Evolutionary conservation across 495 filamentous ascomycete genomes (phyloP), one percentile per base, ranked within the genome.

Genomic region (Chaetomium fimeti): DNA sequence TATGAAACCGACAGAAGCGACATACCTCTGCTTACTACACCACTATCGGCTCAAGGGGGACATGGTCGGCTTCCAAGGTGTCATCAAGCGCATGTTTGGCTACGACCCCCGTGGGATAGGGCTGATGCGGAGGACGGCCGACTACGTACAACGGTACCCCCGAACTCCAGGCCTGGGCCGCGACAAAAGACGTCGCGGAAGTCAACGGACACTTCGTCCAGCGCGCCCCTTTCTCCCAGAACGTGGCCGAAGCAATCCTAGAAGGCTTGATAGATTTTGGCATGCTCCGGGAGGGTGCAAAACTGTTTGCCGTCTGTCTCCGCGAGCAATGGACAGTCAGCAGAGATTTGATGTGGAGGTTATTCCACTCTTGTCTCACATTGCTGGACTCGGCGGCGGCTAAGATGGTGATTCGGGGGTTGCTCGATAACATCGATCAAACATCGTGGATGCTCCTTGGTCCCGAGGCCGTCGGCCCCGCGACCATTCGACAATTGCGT

Each of bases 1-100:
- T 16, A 72, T 85, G 16, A 77, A 76, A 36, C 82, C 83, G 7
- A 89, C 83, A 29, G 74, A 82, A 55, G 74, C 77, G 25, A 88
- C 85, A 11, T 70, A 79, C n/a, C 67, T 78, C 6, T 80, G 79
- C 42, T 67, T 87, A 8, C 73, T 91, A 6, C 72, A 83, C 40
- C 81, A 87, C 72, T 88, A 84, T 68, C 78, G 77, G 9, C 68
- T 67, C 47, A 78, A 68, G 11, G 66, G 71, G 3, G 72, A 84
- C 59, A 12, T 64, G 0, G 27, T 69, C 13, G 80, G 77, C 5
- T 81, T 86, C 56, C 71, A 70, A 27, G 62, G 68, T 16, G 67
- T 80, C 13, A 49, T 82, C 24, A 65, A 66, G 27, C 74, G 76
- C 12, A 76, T 87, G 71, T 66, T 64, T 3, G 75, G 68, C 6